A percentile compares a stretch with the other conserved stretches of the same genome.
phyloP scores from a whole-genome alignment of 2,329 filamentous ascomycete genomes.

The Fusarium sp. region DNA sequence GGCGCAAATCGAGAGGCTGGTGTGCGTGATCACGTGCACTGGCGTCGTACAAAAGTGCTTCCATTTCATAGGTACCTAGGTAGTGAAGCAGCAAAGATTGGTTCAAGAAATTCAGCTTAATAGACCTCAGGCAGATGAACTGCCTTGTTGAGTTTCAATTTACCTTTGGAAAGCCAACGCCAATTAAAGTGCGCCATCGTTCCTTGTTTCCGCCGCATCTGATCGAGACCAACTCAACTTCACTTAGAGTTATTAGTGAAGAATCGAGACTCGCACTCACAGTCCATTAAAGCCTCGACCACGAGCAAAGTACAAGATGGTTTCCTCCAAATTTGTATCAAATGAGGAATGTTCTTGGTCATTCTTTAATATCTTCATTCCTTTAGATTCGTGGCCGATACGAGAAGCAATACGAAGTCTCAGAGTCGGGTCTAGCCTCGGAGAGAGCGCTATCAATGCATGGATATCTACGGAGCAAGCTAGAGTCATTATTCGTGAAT shows the following conservation, averaged over 20 bases:
- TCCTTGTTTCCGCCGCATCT: background rate
- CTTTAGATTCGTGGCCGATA: background rate
- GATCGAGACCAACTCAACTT: background rate
- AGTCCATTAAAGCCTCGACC: background rate
- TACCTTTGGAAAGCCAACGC: background rate
- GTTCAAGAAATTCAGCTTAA: no score
- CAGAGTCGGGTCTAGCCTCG: background rate
- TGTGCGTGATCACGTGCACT: slow-evolving; percentile 41
- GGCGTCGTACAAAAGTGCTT: background rate
- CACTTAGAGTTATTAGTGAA: background rate
- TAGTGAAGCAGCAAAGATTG: background rate
- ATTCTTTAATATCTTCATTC: background rate
- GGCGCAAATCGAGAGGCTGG: slow-evolving; percentile 44
- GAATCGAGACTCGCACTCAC: background rate
- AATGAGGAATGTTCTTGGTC: background rate
- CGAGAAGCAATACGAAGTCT: background rate
- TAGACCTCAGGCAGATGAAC: background rate
- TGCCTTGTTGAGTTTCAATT: background rate
- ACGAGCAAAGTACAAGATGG: background rate
- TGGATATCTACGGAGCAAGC: background rate
- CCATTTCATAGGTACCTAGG: no score
- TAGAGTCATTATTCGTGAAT: background rate
- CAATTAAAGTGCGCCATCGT: background rate
- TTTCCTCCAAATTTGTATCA: background rate
- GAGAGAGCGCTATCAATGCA: background rate